phyloP scores from a whole-genome alignment of 1,284 basidiomycete genomes.

The Thecaphora thlaspeos region DNA sequence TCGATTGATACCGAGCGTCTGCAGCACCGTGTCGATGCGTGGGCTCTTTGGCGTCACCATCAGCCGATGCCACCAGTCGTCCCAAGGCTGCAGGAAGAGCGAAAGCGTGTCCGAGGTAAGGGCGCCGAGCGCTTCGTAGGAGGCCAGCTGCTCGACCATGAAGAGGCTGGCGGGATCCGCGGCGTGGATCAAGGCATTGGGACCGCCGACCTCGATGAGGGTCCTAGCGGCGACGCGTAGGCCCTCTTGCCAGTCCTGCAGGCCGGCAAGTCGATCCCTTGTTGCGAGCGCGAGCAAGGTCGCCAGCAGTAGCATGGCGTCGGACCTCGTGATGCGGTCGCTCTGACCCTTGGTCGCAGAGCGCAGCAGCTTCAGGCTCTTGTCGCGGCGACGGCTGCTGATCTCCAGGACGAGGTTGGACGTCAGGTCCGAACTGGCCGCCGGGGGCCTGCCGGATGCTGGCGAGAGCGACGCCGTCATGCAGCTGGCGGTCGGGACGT shows the following conservation, averaged over 20 bases:
- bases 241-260: slow-evolving; percentile 32
- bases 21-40: slow-evolving; percentile 25
- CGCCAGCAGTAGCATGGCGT: slow-evolving; percentile 32
- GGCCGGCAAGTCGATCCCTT: slow-evolving; percentile 25
- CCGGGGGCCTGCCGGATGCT: neutral
- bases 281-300: slow-evolving; percentile 27
- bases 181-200: slow-evolving; percentile 23
- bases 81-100: slow-evolving; percentile 33
- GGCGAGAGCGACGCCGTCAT: neutral
- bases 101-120: slow-evolving; percentile 29
- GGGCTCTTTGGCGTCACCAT: slow-evolving; percentile 15
- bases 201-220: slow-evolving; percentile 29
- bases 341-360: slow-evolving; percentile 10
- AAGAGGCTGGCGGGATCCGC: slow-evolving; percentile 27
- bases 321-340: slow-evolving; percentile 15
- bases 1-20: slow-evolving; percentile 28
- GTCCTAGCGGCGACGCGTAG: slow-evolving; percentile 23
- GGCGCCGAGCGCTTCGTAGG: slow-evolving; percentile 30
- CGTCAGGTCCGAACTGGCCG: slow-evolving; percentile 9
- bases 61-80: slow-evolving; percentile 32
- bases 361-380: slow-evolving; percentile 14
- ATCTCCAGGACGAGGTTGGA: slow-evolving; percentile 29
- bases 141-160: slow-evolving; percentile 33
- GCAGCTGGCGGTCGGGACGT: neutral
- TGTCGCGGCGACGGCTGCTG: slow-evolving; percentile 24